Conservation (phyloP, 768 basidiomycete genomes). For the Boletus eberwhitei region DNA sequence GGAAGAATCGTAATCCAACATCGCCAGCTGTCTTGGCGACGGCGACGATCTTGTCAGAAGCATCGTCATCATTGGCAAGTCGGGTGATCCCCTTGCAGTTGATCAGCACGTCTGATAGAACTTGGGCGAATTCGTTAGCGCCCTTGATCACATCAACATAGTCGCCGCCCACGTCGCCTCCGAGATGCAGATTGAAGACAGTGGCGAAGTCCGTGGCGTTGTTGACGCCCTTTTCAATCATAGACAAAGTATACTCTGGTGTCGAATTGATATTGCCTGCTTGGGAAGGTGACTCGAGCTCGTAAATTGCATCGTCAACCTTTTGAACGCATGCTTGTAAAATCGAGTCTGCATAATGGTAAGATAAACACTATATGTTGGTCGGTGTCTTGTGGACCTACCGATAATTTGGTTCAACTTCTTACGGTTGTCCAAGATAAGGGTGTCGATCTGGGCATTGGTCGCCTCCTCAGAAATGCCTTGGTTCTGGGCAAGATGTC, state of each 20-base stretch:
- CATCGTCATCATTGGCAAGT: conserved; percentile 86
- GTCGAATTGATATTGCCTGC: conserved; percentile 96
- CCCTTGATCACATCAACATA: conserved; percentile 98
- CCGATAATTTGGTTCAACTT: conserved; percentile 97
- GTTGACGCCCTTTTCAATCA: conserved; percentile 95
- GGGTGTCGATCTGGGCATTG: conserved; percentile 94
- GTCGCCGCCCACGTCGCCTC: conserved; percentile 84
- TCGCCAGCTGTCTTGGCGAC: conserved; percentile 87
- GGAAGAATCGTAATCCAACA: conserved; percentile 86
- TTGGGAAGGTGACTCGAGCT: conserved; percentile 93
- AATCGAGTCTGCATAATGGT: conserved; percentile 74
- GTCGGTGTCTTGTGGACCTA: conserved; percentile 28
- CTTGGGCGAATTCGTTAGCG: conserved; percentile 95
- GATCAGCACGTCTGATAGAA: conserved; percentile 84
- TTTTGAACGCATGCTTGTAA: conserved; percentile 95
- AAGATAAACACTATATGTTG: conserved; percentile 11
- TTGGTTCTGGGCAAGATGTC: conserved; percentile 54
- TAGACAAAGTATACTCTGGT: conserved; percentile 95
- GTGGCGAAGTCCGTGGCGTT: conserved; percentile 96
- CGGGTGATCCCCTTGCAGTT: conserved; percentile 97
- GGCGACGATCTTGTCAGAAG: conserved; percentile 82
- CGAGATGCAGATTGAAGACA: conserved; percentile 86
- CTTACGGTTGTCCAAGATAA: conserved; percentile 96
- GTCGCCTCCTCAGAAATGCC: conserved; percentile 85
- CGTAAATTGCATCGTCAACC: conserved; percentile 96